These are phyloP conservation scores for Penicillium egyptiacum DNA, from an alignment of 495 filamentous ascomycete genomes.

Conservation along the genomic window DNA sequence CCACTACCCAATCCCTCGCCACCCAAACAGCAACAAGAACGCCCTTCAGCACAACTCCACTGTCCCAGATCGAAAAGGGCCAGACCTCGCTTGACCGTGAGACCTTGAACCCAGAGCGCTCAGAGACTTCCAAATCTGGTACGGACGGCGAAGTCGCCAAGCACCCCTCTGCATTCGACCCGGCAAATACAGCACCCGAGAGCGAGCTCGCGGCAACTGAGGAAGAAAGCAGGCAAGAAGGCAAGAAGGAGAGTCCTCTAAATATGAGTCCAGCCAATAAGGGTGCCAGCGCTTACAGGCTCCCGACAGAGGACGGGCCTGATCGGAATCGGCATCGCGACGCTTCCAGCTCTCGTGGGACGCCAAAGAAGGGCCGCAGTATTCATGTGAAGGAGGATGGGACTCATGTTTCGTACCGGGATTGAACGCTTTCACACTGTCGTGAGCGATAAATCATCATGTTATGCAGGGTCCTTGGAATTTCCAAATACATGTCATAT, in stretches of 20 bases:
- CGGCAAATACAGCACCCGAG: constrained; percentile 57
- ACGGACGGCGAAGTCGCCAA: constrained; percentile 55
- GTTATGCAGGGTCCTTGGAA: neutral
- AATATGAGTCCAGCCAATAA: constrained; percentile 61
- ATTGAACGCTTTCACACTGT: neutral
- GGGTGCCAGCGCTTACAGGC: constrained; percentile 53
- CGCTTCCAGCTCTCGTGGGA: constrained; percentile 47
- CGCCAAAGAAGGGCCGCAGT: constrained; percentile 45
- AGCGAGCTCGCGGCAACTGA: constrained; percentile 44
- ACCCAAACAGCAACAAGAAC: constrained; percentile 4
- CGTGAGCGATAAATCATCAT: neutral
- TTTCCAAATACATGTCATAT: constrained; percentile 1
- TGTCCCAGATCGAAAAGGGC: constrained; percentile 22
- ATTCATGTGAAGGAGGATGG: constrained; percentile 36
- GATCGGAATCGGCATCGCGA: constrained; percentile 42
- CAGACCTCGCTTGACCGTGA: constrained; percentile 55
- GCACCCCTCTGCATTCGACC: constrained; percentile 57
- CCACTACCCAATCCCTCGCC: neutral
- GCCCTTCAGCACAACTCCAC: constrained; percentile 19
- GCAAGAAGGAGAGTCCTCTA: constrained; percentile 47
- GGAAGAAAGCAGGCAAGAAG: constrained; percentile 32
- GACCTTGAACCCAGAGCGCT: constrained; percentile 51
- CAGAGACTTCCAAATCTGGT: constrained; percentile 59
- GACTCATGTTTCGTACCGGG: constrained; percentile 29
- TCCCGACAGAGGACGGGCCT: constrained; percentile 47